Base-by-base conservation (phyloP, 2,329 filamentous ascomycete species). In the Diaporthe capsici region DNA sequence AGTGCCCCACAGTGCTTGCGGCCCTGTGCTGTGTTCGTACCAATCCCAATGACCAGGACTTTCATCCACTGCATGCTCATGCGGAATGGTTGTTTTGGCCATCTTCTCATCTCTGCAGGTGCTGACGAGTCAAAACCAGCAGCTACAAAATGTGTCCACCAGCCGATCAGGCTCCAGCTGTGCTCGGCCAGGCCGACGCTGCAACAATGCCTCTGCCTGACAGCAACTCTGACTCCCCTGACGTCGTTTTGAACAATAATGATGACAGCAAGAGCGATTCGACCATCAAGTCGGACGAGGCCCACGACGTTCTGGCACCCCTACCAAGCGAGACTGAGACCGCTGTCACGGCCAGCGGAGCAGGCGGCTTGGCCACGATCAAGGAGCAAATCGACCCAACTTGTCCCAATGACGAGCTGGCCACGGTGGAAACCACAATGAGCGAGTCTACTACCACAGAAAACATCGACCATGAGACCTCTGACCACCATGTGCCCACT, bases 171-270 rank as follows among this genome's bases (percentile, higher is more conserved):
- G 39, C 39, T 72, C 25, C 73, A 72, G 67, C 49, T 10, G 49
- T 31, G 58, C 67, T 65, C 55, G 63, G 37, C 10, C 55, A 39
- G 31, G 31, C 6, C 57, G 5, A 42, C 5, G 63, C 63, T 20
- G 28, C 55, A 22, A 58, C 22, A 8, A 44, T 74, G 31, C 57
- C 71, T 34, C 75, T 74, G 13, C 72, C 75, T 31, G 63, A 71
- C 25, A 71, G 71, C 28, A 22, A 22, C 13, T 6, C 63, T 6
- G 22, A 34, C 31, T 57, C 71, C 57, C 63, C 55, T 34, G 10
- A 17, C 7, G 13, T 28, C 68, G 47, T 20, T 22, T 15, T 28
- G 8, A 28, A 13, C 28, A 44, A 47, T 4, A 42, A 15, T 6
- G 31, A 49, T 22, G 5, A 20, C 17, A 28, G 6, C 28, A 9